A percentile compares a stretch with the other conserved stretches of the same genome.
These are phyloP conservation scores for Bryoerythrophyllum caledonicum DNA, from an alignment of 225 moss, liverwort and hornwort genomes.

Conservation along the genomic window DNA sequence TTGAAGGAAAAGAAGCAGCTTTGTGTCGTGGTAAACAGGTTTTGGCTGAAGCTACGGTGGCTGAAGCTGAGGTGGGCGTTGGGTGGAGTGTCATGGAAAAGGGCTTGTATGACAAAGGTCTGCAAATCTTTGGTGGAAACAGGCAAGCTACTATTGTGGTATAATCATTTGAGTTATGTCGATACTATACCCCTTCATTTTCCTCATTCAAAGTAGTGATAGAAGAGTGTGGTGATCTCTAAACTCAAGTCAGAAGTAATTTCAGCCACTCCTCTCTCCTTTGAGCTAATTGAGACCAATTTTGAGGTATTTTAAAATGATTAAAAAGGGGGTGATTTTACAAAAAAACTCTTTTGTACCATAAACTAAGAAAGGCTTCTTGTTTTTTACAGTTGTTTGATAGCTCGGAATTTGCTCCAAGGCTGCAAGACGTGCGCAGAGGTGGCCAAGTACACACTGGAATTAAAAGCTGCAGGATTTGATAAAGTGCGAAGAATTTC, in stretches of 20 bases:
- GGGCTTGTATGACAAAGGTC: conserved; percentile 89
- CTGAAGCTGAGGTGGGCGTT: conserved; percentile 42
- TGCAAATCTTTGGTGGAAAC: conserved; percentile 84
- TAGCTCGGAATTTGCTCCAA: conserved; percentile 79
- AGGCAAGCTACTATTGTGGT: conserved; percentile 46
- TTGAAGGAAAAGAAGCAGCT: conserved; percentile 14
- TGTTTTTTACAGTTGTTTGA: conserved; percentile 64
- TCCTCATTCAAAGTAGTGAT: too few relatives aligned
- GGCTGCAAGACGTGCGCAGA: conserved; percentile 93
- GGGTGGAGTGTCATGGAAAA: conserved; percentile 83
- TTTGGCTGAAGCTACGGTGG: conserved; percentile 22
- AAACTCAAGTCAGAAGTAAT: too few relatives aligned
- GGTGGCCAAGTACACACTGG: conserved; percentile 71
- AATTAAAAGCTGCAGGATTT: conserved; percentile 58
- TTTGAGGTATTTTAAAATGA: too few relatives aligned
- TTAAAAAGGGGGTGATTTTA: too few relatives aligned
- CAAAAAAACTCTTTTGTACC: not conserved
- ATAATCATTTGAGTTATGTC: not conserved
- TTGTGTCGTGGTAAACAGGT: conserved; percentile 22
- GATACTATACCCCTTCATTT: too few relatives aligned
- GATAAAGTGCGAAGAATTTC: conserved; percentile 52
- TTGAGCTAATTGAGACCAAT: too few relatives aligned
- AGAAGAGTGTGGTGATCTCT: too few relatives aligned
- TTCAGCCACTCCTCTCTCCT: too few relatives aligned
- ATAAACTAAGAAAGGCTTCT: conserved; percentile 7